These are phyloP conservation scores for Termitomyces sp. DNA, from an alignment of 768 basidiomycete genomes.

Conservation along the genomic window DNA sequence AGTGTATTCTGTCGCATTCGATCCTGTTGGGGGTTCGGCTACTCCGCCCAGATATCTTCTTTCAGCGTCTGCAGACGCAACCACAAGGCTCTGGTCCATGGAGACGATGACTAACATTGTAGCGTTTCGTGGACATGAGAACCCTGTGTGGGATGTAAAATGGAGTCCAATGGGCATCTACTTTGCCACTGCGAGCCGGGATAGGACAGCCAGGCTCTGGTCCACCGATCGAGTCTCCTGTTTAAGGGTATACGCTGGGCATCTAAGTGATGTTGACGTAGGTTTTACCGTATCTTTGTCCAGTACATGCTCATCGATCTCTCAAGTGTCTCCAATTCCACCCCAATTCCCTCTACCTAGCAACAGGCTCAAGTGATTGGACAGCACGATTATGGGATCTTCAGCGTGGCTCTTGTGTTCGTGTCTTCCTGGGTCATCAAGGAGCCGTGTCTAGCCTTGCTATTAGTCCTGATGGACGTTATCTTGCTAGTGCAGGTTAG, in stretches of 20 bases:
- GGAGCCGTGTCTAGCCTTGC: constrained; percentile 82
- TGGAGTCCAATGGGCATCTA: constrained; percentile 99
- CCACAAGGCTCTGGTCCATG: constrained; percentile 89
- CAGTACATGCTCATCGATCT: background rate
- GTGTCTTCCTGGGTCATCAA: constrained; percentile 95
- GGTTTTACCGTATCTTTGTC: constrained; percentile 25
- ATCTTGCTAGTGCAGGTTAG: constrained; percentile 84
- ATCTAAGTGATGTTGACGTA: constrained; percentile 96
- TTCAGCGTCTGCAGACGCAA: constrained; percentile 89
- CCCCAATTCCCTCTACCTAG: constrained; percentile 95
- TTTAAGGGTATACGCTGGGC: constrained; percentile 89
- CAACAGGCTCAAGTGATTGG: constrained; percentile 94
- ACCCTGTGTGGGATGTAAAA: constrained; percentile 98
- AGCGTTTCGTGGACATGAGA: constrained; percentile 92
- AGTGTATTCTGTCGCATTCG: constrained; percentile 91
- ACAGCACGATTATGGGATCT: constrained; percentile 98
- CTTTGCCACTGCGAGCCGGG: constrained; percentile 93
- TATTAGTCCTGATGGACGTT: constrained; percentile 90
- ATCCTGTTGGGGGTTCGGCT: constrained; percentile 84
- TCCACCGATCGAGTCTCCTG: constrained; percentile 87
- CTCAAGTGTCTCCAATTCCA: constrained; percentile 89
- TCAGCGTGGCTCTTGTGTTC: constrained; percentile 89
- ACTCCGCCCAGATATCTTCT: constrained; percentile 82
- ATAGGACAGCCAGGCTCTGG: constrained; percentile 94
- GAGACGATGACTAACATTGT: constrained; percentile 93